These are phyloP conservation scores for Colletotrichum acutatum DNA, from an alignment of 2,329 filamentous ascomycete genomes.

Conservation along the genomic window DNA sequence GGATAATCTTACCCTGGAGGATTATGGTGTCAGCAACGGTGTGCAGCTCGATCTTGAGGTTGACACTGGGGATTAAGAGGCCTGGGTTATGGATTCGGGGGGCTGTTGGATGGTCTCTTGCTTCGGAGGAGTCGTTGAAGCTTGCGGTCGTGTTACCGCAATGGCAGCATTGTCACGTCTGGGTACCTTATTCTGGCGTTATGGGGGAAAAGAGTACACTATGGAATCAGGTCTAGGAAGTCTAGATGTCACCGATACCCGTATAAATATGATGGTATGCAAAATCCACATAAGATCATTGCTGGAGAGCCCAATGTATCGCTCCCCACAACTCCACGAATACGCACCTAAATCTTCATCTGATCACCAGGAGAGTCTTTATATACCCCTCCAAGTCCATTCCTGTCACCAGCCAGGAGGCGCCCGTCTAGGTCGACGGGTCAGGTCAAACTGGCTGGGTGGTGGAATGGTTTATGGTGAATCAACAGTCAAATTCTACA, in stretches of 20 bases:
- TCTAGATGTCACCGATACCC: constrained; percentile 18
- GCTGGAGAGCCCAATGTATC: no score
- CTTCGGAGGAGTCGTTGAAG: neutral
- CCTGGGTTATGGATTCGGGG: neutral
- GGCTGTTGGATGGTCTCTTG: neutral
- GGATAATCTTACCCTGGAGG: constrained; percentile 85
- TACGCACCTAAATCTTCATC: no score
- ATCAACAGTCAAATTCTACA: no score
- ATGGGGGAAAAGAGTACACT: constrained; percentile 1
- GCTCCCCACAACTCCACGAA: no score
- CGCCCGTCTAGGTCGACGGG: no score
- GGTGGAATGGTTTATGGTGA: no score
- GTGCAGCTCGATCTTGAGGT: constrained; percentile 76
- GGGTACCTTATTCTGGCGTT: constrained; percentile 9
- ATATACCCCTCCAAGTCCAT: no score
- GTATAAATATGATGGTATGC: neutral
- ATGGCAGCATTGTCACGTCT: neutral
- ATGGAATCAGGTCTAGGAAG: neutral
- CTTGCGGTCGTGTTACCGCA: neutral
- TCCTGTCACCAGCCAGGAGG: no score
- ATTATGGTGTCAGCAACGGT: constrained; percentile 95
- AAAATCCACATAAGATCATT: neutral
- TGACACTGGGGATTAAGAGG: constrained; percentile 66
- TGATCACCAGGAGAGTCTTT: no score
- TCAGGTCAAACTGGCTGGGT: no score